Percentiles rank a stretch among this genome's conserved stretches.
phyloP scores from a whole-genome alignment of 768 basidiomycete species.

The Trametes coccinea region DNA sequence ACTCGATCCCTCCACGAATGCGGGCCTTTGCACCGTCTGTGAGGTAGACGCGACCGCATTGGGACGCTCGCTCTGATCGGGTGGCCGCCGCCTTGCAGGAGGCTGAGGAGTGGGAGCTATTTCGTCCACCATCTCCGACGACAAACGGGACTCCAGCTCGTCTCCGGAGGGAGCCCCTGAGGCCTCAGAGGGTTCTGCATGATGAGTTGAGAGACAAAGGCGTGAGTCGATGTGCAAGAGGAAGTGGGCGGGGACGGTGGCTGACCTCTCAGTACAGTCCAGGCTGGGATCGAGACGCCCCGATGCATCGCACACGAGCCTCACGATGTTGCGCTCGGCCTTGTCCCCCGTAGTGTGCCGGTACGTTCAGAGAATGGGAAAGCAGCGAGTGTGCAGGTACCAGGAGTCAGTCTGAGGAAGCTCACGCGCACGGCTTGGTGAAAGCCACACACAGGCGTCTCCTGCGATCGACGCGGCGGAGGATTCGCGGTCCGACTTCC shows the following conservation, averaged over 20 bases:
- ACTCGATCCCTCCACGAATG: neutral
- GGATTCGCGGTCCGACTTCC: no score
- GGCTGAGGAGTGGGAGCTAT: neutral
- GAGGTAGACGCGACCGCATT: neutral
- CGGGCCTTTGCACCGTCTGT: neutral
- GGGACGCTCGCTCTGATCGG: neutral
- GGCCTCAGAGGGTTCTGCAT: conserved; percentile 2
- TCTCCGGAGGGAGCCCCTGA: conserved; percentile 6
- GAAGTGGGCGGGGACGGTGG: neutral
- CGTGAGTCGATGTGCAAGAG: neutral
- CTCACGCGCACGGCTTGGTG: no score
- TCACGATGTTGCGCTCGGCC: no score
- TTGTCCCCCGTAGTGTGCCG: no score
- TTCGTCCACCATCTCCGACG: conserved; percentile 1
- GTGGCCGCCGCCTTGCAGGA: neutral
- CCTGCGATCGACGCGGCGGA: no score
- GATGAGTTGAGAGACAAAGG: neutral
- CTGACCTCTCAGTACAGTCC: conserved; percentile 16
- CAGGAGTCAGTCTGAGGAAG: no score
- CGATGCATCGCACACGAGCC: conserved; percentile 2
- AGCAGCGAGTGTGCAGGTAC: no score
- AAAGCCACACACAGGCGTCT: no score
- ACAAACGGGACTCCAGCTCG: conserved; percentile 3
- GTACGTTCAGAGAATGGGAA: no score
- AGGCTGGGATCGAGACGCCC: conserved; percentile 9